phyloP scores from a whole-genome alignment of 768 basidiomycete species.

The Auriscalpium microsporum region DNA sequence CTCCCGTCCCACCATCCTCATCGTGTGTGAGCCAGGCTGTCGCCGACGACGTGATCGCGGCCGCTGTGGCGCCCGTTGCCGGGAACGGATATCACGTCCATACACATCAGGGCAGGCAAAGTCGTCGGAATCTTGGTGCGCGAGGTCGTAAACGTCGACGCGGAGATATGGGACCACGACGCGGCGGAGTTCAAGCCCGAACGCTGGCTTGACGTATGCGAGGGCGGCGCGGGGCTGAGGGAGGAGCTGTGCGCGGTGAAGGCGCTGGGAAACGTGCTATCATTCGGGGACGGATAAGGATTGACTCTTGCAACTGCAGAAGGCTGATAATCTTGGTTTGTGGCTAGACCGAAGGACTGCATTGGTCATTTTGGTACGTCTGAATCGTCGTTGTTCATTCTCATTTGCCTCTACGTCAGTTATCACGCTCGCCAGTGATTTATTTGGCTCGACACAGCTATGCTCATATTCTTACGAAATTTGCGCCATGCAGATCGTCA shows the following conservation, averaged over 20 bases:
- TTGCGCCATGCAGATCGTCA: constrained; percentile 2
- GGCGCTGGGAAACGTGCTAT: constrained; percentile 7
- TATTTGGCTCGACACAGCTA: too few species aligned
- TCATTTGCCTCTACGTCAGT: not conserved
- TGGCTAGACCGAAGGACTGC: constrained; percentile 5
- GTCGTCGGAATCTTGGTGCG: constrained; percentile 9
- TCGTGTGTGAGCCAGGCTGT: constrained; percentile 1
- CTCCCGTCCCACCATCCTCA: not conserved
- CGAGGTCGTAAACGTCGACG: constrained; percentile 11
- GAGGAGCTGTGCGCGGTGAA: not conserved
- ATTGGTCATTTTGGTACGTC: constrained; percentile 7
- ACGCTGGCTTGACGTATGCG: constrained; percentile 5
- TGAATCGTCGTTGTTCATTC: not conserved
- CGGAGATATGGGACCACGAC: constrained; percentile 11
- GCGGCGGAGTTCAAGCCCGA: constrained; percentile 14
- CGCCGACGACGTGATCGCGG: constrained; percentile 12
- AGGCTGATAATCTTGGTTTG: too few species aligned
- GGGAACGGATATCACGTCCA: not conserved
- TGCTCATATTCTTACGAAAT: too few species aligned
- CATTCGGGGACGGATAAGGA: constrained; percentile 10
- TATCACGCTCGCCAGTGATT: not conserved
- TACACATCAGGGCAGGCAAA: constrained; percentile 8
- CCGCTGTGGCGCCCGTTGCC: constrained; percentile 9
- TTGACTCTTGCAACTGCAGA: too few species aligned
- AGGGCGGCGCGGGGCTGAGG: not conserved